Base-by-base conservation (phyloP, 2,329 filamentous ascomycete genomes). In the Pyrenophora seminiperda region DNA sequence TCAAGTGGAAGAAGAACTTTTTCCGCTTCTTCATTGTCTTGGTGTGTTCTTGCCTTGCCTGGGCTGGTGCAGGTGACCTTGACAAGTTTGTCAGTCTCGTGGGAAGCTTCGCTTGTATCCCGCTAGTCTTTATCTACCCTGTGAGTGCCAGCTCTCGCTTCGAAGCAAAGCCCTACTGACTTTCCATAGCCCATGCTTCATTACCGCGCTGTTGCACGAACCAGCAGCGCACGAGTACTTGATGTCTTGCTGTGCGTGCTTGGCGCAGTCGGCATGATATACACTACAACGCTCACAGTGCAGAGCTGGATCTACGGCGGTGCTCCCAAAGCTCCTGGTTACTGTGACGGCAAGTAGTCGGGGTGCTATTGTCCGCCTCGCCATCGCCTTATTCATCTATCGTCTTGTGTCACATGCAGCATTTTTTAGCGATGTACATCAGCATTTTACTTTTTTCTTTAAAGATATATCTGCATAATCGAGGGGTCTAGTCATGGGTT, bases 1-100 rank as follows among this genome's bases (percentile, higher is more conserved):
- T 99, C 79, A 99, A 99, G 79, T 99, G 94, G 94, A 90, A 97
- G 81, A 99, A 99, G 85, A 99, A 99, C 64, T 79, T 88, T 27
- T 99, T 96, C 79, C 88, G 94, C 46, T 99, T 97, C 80, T 87
- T 93, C 68, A 85, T 97, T 56, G 94, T 97, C 41, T 83, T 90
- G 66, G 75, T 94, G 18, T 97, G 94, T 67, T 89, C 92, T 0
- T 75, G 86, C 50, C 88, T 99, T 59, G 93, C 93, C 1, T 99
- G 91, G 91, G 86, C 87, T 36, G 94, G 94, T 54, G 93, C 94
- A 3, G 89, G 91, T 61, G 88, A 97, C 74, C 78, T 99, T 46
- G 94, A 99, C 77, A 97, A 97, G 75, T 99, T 99, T 72, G 95
- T 99, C 24, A 89, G 91, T 17, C 81, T 99, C 31, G 92, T 99